Base-by-base conservation (phyloP, 176 grass and related monocot species). In the Carex cristatella region DNA sequence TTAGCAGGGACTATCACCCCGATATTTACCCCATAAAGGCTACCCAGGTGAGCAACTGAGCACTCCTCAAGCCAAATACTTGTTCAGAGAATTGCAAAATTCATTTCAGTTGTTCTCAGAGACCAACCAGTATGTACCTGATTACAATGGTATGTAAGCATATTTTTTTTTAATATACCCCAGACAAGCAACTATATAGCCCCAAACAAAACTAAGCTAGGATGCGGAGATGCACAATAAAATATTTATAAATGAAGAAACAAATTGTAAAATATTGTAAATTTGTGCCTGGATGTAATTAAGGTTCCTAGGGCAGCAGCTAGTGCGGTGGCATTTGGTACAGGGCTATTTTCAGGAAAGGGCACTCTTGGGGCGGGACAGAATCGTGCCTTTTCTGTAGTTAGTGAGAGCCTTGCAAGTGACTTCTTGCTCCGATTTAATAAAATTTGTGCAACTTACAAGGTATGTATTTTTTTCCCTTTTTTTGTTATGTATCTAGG, bases 261-360 rank as follows among this genome's bases (percentile, higher is more conserved):
- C 15, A 53, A 12, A 23, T 48, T 74, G 2, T 74, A 14, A 15
- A 12, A 74, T 56, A 4, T 15, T 32, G 10, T 77, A 31, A 77
- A 19, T 77, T 77, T 77, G 3, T 77, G 10, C 49, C 23, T 77
- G 19, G 72, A 30, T 69, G 55, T 59, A 57, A 70, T 89, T 72
- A 79, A 99, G 96, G 93, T 99, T 86, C 88, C 93, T 83, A 90
- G 96, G 75, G 93, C 96, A 63, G 93, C 96, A 86, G 96, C 93
- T 86, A 99, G 96, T 76, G 96, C 96, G 13, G 91, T 99, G 79
- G 91, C 96, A 86, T 99, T 99, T 89, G 93, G 96, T 66, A 89
- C 91, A 85, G 96, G 96, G 49, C 61, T 99, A 81, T 91, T 99
- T 85, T 86, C 89, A 77, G 93, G 93, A 80, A 99, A 94, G 82